A percentile compares a stretch with the other conserved stretches of the same genome.
Evolutionary conservation across 495 filamentous ascomycete genomes (phyloP).

Genomic region (Cairneyella variabilis): DNA sequence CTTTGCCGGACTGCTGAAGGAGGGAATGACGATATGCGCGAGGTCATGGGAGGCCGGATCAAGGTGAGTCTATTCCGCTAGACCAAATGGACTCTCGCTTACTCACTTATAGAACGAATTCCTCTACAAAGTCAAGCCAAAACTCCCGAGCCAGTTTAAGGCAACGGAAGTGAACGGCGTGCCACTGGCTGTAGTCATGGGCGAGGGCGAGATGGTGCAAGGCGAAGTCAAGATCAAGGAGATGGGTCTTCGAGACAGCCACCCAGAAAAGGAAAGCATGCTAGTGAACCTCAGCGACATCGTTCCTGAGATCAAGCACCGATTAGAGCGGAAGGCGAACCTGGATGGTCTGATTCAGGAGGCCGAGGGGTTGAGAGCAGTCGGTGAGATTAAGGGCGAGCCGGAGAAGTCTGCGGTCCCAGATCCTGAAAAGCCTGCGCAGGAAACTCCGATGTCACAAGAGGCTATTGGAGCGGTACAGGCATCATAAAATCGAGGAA

Average conservation of each 20-base stretch:
- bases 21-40: constrained; percentile 74
- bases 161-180: constrained; percentile 67
- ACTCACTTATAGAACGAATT: constrained; percentile 60
- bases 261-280: constrained; percentile 84
- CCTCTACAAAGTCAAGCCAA: constrained; percentile 75
- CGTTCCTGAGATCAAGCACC: constrained; percentile 53
- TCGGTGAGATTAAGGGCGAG: constrained; percentile 23
- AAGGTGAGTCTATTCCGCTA: constrained; percentile 45
- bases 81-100: background rate
- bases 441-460: constrained; percentile 4
- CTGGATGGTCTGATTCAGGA: constrained; percentile 33
- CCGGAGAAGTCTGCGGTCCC: constrained; percentile 10
- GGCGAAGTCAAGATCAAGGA: constrained; percentile 83
- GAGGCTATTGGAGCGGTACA: constrained; percentile 12
- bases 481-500: constrained; percentile 7
- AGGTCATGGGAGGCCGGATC: constrained; percentile 75
- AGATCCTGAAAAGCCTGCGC: background rate
- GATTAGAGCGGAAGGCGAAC: constrained; percentile 34
- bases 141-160: constrained; percentile 74
- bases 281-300: constrained; percentile 59
- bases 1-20: constrained; percentile 72
- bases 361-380: constrained; percentile 32
- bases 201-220: constrained; percentile 71
- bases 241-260: constrained; percentile 71
- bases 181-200: constrained; percentile 73